A percentile compares a stretch with the other conserved stretches of the same genome.
Conservation (phyloP, 352 stramenopile genomes). For the Globisporangium middletonii region DNA sequence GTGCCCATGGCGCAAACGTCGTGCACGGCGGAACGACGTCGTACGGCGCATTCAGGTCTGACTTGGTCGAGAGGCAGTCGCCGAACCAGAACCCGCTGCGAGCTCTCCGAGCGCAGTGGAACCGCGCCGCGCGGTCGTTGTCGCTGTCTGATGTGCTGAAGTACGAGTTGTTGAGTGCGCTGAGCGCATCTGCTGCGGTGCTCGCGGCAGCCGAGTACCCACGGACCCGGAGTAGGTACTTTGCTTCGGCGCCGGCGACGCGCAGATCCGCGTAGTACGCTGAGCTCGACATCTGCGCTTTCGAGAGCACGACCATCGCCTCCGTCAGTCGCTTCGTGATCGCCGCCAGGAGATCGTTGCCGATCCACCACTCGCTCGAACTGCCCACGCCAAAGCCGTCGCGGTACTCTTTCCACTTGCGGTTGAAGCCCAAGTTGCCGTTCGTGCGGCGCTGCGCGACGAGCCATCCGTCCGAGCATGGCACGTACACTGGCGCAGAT, state of each 20-base stretch:
- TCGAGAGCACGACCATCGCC: constrained; percentile 48
- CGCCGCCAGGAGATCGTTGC: constrained; percentile 31
- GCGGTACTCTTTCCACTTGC: constrained; percentile 54
- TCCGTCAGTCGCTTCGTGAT: constrained; percentile 33
- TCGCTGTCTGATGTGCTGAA: constrained; percentile 56
- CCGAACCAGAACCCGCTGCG: constrained; percentile 54
- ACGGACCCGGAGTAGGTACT: constrained; percentile 36
- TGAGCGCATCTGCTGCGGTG: constrained; percentile 37
- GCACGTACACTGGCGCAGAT: constrained; percentile 21
- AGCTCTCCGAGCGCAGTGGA: constrained; percentile 41
- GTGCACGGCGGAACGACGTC: constrained; percentile 33
- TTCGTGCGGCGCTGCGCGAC: constrained; percentile 41
- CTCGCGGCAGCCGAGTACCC: constrained; percentile 29
- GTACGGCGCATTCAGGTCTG: constrained; percentile 49
- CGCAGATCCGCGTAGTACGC: constrained; percentile 43
- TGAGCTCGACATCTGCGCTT: constrained; percentile 28
- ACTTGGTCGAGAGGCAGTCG: constrained; percentile 35
- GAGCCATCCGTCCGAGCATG: constrained; percentile 55
- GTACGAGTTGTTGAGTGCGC: constrained; percentile 39
- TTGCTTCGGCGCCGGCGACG: constrained; percentile 34
- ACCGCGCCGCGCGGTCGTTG: constrained; percentile 35
- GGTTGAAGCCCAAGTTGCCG: constrained; percentile 47
- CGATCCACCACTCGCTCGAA: constrained; percentile 52
- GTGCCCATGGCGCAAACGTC: constrained; percentile 36
- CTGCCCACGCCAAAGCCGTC: constrained; percentile 44